Evolutionary conservation across 176 grass and related monocot genomes (phyloP), one percentile per base, ranked within the genome.

Genomic region (Alloteropsis semialata): DNA sequence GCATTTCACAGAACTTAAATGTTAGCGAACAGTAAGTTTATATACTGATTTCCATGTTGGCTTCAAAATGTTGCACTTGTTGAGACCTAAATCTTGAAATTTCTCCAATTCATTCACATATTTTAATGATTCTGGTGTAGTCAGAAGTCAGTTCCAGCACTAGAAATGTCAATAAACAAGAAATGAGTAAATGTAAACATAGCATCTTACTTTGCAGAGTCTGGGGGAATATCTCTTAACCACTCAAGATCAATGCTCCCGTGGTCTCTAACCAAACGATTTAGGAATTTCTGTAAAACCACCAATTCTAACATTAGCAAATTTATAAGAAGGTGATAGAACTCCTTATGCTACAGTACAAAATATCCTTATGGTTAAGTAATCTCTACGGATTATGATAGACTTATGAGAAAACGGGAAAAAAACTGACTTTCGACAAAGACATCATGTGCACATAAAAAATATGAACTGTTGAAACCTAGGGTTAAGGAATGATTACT

Each of bases 181-280:
- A 41, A 68, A 76, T 51, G 17, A 81, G 46, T 56, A 56, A 38
- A 69, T 83, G 65, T 50, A 87, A 36, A 42, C 51, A 56, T 16
- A 71, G 28, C 30, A 65, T 89, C 93, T 90, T 96, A 99, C 96
- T 92, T 99, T 69, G 89, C 91, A 87, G 89, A 82, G 43, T 90
- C 87, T 74, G 88, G 89, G 37, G 89, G 85, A 36, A 90, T 53
- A 53, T 94, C 77, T 80, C 93, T 90, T 80, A 99, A 64, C 96
- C 96, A 99, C 73, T 99, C 96, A 77, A 99, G 96, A 87, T 99
- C 91, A 79, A 99, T 90, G 77, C 91, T 94, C 62, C 93, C 96
- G 78, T 99, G 96, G 84, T 99, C 93, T 80, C 64, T 92, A 25
- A 93, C 87, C 78, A 99, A 84, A 71, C 96, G 91, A 85, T 96